Conservation (phyloP, 2,329 filamentous ascomycete species). For the Microsporum ferrugineum region DNA sequence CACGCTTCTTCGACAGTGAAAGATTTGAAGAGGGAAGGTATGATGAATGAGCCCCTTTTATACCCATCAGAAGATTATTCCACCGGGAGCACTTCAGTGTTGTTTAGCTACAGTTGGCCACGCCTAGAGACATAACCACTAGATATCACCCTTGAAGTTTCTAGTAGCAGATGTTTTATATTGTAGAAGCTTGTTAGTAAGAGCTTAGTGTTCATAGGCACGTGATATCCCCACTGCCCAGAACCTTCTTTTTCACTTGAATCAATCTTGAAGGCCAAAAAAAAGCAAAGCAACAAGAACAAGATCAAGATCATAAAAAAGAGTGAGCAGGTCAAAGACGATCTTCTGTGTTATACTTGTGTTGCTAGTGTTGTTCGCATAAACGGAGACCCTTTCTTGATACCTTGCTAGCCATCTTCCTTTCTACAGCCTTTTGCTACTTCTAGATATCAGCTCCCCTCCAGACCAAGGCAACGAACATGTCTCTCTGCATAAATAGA, state of each 20-base stretch:
- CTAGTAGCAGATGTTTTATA: neutral
- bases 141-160: no score
- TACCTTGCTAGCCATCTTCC: neutral
- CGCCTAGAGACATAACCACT: no score
- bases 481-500: constrained; percentile 82
- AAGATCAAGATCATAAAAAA: neutral
- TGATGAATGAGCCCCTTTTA: constrained; percentile 14
- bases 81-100: neutral
- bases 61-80: neutral
- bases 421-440: neutral
- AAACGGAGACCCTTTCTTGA: neutral
- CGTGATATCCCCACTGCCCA: neutral
- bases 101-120: neutral
- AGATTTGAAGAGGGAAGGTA: constrained; percentile 64
- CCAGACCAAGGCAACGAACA: constrained; percentile 26
- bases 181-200: neutral
- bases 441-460: neutral
- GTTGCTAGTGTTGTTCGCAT: neutral
- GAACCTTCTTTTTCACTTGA: neutral
- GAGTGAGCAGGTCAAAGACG: neutral
- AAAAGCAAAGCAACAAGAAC: neutral
- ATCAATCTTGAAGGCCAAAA: neutral
- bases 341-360: neutral
- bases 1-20: constrained; percentile 69
- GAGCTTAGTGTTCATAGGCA: neutral